phyloP scores from a whole-genome alignment of 2,329 filamentous ascomycete genomes.

The Aureobasidium mangrovei region DNA sequence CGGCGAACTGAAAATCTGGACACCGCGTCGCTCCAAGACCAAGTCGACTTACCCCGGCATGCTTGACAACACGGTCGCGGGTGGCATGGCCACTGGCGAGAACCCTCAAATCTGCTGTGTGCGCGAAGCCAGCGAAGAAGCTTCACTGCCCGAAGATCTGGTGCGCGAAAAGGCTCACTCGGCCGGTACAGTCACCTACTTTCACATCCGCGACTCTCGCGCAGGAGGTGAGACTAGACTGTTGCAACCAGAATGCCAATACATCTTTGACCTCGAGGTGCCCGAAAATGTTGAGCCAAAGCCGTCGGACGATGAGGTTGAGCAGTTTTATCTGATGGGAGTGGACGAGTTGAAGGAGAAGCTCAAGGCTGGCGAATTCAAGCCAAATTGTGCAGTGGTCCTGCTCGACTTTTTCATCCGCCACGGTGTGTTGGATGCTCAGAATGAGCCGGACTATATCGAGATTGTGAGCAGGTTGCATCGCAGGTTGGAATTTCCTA shows the following conservation, averaged over 20 bases:
- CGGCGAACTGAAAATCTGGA: slow-evolving; percentile 67
- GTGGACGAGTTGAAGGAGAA: slow-evolving; percentile 67
- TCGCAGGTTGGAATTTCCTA: slow-evolving; percentile 68
- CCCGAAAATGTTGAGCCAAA: slow-evolving; percentile 57
- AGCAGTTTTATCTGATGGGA: slow-evolving; percentile 68
- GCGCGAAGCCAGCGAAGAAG: slow-evolving; percentile 83
- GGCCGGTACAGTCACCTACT: slow-evolving; percentile 71
- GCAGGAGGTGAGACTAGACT: slow-evolving; percentile 73
- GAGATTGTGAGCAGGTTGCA: slow-evolving; percentile 70
- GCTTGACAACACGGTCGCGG: slow-evolving; percentile 89
- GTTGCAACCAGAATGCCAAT: slow-evolving; percentile 85
- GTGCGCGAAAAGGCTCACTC: slow-evolving; percentile 53
- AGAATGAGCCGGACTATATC: slow-evolving; percentile 69
- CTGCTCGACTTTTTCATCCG: slow-evolving; percentile 85
- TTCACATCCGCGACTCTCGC: slow-evolving; percentile 65
- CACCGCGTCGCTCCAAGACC: slow-evolving; percentile 62
- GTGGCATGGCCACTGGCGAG: slow-evolving; percentile 74
- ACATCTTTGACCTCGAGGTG: slow-evolving; percentile 81
- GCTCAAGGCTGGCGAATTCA: slow-evolving; percentile 68
- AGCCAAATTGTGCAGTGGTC: slow-evolving; percentile 82
- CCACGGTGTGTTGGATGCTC: slow-evolving; percentile 67
- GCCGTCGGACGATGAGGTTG: slow-evolving; percentile 83
- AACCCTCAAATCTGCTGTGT: slow-evolving; percentile 72
- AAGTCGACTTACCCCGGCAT: slow-evolving; percentile 90
- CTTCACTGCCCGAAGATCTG: slow-evolving; percentile 61